Base-by-base conservation (phyloP, 192 early-diverging fungal species). In the Phycomyces nitens region DNA sequence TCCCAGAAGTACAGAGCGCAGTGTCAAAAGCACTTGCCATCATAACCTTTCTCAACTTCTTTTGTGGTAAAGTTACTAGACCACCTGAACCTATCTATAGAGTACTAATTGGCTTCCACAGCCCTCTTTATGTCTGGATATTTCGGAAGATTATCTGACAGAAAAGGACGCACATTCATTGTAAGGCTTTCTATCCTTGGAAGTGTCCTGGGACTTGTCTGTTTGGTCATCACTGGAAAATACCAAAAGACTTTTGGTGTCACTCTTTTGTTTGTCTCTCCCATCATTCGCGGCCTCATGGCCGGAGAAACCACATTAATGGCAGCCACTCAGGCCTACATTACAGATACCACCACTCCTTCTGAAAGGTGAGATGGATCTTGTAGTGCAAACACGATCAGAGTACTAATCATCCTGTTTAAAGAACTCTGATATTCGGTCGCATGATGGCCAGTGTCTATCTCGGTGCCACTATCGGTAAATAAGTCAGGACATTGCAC, bases 101-200 rank as follows among this genome's bases (percentile, higher is more conserved):
- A n/a, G n/a, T n/a, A n/a, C n/a, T n/a, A n/a, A n/a, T n/a, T n/a
- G n/a, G n/a, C n/a, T n/a, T n/a, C n/a, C n/a, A n/a, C 18, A 68
- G 68, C 68, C 12, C 23, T 69, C 2, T 49, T 62, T 21, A 38
- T 69, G 7, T 64, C 69, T 20, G 53, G 64, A 12, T 68, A 64
- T 29, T 76, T 68, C 49, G 74, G 74, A 23, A 41, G 56, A 29
- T 53, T 71, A 26, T 76, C 74, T 6, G 74, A 76, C 60, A 53
- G 56, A 23, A 53, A 59, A 38, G 74, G 74, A 18, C 52, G 74
- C n/a, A 18, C 47, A n/a, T 38, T 68, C 20, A 57, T 76, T 12
- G 27, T 76, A 16, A 54, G 56, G 29, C 41, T 68, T 1, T 43
- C 66, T 9, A 12, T 49, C 6, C 8, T 71, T 20, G 74, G 74